These are phyloP conservation scores for Fusarium sp. DNA, from an alignment of 2,329 filamentous ascomycete species.

Conservation along the genomic window DNA sequence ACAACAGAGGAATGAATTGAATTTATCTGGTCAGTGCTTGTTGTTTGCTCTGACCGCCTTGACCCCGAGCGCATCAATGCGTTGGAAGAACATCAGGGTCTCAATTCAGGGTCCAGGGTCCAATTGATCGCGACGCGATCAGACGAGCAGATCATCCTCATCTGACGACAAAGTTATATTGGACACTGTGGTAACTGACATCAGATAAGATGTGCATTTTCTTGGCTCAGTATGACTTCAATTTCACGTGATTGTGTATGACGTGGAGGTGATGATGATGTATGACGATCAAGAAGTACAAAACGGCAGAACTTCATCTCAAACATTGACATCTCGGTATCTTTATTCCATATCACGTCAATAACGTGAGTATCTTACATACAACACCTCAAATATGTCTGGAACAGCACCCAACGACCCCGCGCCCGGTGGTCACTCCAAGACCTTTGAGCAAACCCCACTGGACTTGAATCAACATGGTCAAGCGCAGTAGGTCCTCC, in stretches of 20 bases:
- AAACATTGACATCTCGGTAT: neutral
- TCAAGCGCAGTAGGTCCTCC: conserved; percentile 9
- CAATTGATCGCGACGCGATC: neutral
- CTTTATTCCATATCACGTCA: no score
- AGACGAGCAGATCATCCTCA: neutral
- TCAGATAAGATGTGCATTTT: neutral
- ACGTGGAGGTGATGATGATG: conserved; percentile 6
- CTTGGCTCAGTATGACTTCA: neutral
- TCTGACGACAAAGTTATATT: no score
- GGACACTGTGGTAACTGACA: neutral
- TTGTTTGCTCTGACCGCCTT: neutral
- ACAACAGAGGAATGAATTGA: neutral
- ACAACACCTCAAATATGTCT: neutral
- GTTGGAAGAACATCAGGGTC: neutral
- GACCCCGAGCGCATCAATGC: neutral
- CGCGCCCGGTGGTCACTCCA: conserved; percentile 5
- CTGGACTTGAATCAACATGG: conserved; percentile 18
- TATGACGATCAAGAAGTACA: neutral
- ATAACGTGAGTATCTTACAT: neutral
- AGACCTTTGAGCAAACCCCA: neutral
- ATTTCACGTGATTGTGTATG: conserved; percentile 7
- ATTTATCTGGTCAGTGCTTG: neutral
- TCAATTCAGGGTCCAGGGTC: neutral
- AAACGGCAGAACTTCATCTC: neutral
- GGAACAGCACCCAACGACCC: conserved; percentile 19